A percentile compares a stretch with the other conserved stretches of the same genome.
Conservation (phyloP, 306 rosid species). For the Lathyrus oleraceus region DNA sequence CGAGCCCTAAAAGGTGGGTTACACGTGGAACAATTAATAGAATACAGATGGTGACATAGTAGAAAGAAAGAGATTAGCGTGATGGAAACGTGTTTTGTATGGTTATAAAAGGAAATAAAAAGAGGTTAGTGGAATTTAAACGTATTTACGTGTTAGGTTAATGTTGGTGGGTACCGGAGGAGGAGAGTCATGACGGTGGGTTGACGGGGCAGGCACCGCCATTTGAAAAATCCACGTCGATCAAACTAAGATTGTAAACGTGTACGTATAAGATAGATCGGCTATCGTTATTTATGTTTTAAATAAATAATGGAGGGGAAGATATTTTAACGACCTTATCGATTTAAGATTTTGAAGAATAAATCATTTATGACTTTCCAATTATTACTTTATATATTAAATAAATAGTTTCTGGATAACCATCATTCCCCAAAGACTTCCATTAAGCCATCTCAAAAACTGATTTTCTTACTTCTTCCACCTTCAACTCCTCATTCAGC, state of each 20-base stretch:
- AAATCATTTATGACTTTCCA: too few species aligned
- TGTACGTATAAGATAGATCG: conserved; percentile 9
- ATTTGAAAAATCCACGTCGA: conserved; percentile 1
- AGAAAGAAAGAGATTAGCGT: background rate
- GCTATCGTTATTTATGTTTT: background rate
- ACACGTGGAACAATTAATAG: conserved; percentile 19
- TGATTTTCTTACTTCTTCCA: too few species aligned
- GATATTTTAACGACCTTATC: too few species aligned
- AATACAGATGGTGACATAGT: conserved; percentile 24
- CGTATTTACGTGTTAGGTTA: conserved; percentile 33
- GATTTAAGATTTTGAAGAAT: too few species aligned
- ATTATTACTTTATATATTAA: too few species aligned
- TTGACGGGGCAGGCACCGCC: conserved; percentile 29
- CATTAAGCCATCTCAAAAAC: too few species aligned
- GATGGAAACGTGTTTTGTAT: conserved; percentile 33
- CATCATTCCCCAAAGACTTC: too few species aligned
- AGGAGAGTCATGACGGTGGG: background rate
- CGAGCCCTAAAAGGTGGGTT: background rate
- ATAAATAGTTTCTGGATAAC: too few species aligned
- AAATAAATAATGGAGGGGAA: too few species aligned
- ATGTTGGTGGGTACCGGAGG: background rate
- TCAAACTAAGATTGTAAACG: conserved; percentile 12
- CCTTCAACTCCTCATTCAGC: too few species aligned
- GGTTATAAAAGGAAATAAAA: conserved; percentile 9
- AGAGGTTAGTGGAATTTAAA: background rate